Base-by-base conservation (phyloP, 2,329 filamentous ascomycete species). In the Fusarium falciforme region DNA sequence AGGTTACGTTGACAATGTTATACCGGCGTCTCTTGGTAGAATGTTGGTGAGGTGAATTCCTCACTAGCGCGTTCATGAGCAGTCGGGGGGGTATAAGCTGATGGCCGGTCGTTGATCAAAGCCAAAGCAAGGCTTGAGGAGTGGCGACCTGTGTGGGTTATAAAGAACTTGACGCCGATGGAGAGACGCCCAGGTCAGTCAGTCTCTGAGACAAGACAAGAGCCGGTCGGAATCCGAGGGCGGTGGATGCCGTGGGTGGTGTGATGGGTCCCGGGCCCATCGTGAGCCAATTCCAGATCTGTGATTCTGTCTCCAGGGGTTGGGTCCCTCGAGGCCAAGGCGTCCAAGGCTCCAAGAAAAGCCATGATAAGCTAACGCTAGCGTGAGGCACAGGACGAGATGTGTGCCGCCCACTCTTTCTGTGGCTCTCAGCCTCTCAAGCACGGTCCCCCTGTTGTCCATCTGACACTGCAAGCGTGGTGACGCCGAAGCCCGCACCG, bases 41-140 rank as follows among this genome's bases (percentile, higher is more conserved):
- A 62, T 66, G 61, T 67, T 54, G 69, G 25, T 72, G 64, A 63
- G 65, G 61, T 72, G 49, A 63, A 49, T 65, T 70, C 77, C 67
- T 79, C 71, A 79, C 64, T 79, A 79, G 71, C 77, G 66, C 72
- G 71, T 66, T 79, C 77, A 79, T 79, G 77, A 75, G 77, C 69
- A 67, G 73, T 38, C 65, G 55, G 52, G 63, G 20, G 59, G 63
- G 62, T 76, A 70, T 73, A 76, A 67, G 68, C 71, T 67, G 63
- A 69, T 42, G 38, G 36, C 14, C 66, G 35, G 42, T 67, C 66
- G 69, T 66, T 52, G 60, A 71, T 64, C 63, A 55, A 49, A 67
- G 67, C 36, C 35, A 29, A 62, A 47, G 49, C 44, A 66, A 44
- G 44, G 36, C 36, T 22, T 20, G 54, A 65, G 38, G 64, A 76